Evolutionary conservation across 768 basidiomycete genomes (phyloP).

Genomic region (Mycena crocata): DNA sequence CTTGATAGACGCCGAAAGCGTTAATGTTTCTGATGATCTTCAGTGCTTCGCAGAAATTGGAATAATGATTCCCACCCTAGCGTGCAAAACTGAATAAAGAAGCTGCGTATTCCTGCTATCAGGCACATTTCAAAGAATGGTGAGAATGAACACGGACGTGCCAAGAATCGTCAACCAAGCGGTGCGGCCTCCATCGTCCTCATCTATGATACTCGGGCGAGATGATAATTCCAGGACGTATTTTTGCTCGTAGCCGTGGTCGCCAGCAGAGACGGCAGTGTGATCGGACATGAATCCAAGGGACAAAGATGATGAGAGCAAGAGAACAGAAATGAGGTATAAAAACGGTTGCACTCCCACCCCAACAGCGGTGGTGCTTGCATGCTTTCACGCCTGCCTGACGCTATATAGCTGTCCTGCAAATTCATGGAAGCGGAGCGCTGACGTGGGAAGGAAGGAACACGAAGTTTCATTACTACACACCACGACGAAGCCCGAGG

Average conservation of each 20-base stretch:
- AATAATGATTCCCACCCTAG: constrained; percentile 5
- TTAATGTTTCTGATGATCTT: constrained; percentile 18
- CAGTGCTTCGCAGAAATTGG: neutral
- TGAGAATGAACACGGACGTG: constrained; percentile 18
- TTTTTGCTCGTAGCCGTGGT: constrained; percentile 21
- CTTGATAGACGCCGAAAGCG: constrained; percentile 26
- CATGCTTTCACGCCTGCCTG: constrained; percentile 17
- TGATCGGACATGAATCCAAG: constrained; percentile 21
- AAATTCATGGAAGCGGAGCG: constrained; percentile 16
- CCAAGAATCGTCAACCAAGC: constrained; percentile 27
- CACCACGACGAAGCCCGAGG: constrained; percentile 23
- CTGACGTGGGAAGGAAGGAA: constrained; percentile 26
- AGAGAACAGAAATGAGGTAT: neutral
- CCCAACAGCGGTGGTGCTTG: constrained; percentile 11
- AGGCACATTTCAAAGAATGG: neutral
- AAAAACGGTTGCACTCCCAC: neutral
- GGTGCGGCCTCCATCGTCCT: neutral
- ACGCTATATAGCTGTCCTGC: constrained; percentile 25
- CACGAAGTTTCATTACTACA: constrained; percentile 23
- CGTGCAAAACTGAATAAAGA: constrained; percentile 30
- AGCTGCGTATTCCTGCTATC: neutral
- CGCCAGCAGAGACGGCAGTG: constrained; percentile 5
- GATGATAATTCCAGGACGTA: constrained; percentile 14
- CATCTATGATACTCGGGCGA: neutral
- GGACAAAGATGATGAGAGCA: neutral